phyloP scores from a whole-genome alignment of 176 grass and related monocot genomes.

The Phragmites australis region DNA sequence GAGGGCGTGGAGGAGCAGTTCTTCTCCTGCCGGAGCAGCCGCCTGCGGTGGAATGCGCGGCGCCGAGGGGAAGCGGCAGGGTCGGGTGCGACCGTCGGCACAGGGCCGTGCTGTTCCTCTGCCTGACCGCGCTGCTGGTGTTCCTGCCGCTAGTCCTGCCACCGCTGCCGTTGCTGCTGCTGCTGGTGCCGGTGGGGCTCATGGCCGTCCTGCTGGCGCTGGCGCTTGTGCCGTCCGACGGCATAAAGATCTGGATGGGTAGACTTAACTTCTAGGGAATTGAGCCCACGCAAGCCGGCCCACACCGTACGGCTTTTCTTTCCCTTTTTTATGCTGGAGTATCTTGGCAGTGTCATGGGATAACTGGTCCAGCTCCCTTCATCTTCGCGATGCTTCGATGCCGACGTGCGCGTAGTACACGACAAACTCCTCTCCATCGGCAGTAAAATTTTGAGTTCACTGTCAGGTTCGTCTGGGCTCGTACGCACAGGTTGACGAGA shows the following conservation, averaged over 20 bases:
- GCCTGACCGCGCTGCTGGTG: slow-evolving; percentile 54
- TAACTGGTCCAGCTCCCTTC: background rate
- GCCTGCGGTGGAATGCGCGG: background rate
- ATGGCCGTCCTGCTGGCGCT: slow-evolving; percentile 53
- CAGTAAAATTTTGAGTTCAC: background rate
- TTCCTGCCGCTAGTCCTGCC: slow-evolving; percentile 59
- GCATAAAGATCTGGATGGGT: too few species aligned
- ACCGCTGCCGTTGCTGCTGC: slow-evolving; percentile 49
- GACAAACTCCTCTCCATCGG: too few species aligned
- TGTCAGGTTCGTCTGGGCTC: too few species aligned
- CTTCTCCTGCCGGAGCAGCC: background rate
- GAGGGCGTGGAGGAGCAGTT: too few species aligned
- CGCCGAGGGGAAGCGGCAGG: background rate
- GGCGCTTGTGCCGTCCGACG: slow-evolving; percentile 44
- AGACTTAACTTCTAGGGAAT: background rate
- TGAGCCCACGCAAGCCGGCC: background rate
- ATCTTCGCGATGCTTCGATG: background rate
- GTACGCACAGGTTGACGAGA: too few species aligned
- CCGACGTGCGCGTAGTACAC: background rate
- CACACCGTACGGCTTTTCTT: background rate
- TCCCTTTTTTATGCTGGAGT: background rate
- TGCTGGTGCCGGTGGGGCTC: slow-evolving; percentile 54
- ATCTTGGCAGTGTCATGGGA: slow-evolving; percentile 1
- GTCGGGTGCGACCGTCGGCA: background rate
- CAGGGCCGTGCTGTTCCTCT: slow-evolving; percentile 28